These are phyloP conservation scores for Cyclocybe cylindracea DNA, from an alignment of 768 basidiomycete species.

Conservation along the genomic window DNA sequence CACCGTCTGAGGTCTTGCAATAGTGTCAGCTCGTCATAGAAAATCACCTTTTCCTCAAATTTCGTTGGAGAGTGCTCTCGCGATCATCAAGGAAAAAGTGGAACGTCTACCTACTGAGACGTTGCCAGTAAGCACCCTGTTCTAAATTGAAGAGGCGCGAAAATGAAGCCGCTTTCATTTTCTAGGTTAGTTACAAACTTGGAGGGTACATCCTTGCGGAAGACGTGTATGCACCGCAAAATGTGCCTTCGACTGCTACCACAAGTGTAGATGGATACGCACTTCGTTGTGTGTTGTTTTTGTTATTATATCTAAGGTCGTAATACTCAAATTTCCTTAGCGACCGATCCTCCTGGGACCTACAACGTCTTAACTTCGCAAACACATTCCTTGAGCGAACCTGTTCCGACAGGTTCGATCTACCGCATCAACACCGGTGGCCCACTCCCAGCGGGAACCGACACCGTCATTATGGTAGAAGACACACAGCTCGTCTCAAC, in stretches of 20 bases:
- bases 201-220: conserved; percentile 74
- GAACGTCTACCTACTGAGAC: conserved; percentile 38
- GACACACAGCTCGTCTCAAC: conserved; percentile 78
- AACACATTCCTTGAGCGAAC: conserved; percentile 47
- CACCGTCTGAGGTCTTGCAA: conserved; percentile 1
- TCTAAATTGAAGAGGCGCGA: not conserved
- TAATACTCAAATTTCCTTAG: conserved; percentile 33
- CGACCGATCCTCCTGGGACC: conserved; percentile 60
- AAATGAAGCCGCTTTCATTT: not conserved
- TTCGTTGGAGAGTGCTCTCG: conserved; percentile 64
- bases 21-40: conserved; percentile 73
- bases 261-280: conserved; percentile 94
- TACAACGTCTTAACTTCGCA: conserved; percentile 69
- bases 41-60: conserved; percentile 78
- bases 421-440: conserved; percentile 88
- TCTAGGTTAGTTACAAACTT: conserved; percentile 61
- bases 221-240: conserved; percentile 63
- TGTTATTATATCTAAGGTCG: not conserved
- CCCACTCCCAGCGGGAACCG: conserved; percentile 72
- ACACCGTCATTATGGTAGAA: conserved; percentile 91
- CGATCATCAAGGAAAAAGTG: conserved; percentile 51
- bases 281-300: conserved; percentile 54
- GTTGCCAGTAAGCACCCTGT: conserved; percentile 37
- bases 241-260: conserved; percentile 65
- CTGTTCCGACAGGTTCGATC: conserved; percentile 50